Evolutionary conservation across 1,139 yeast genomes (phyloP).

Genomic region (Pichia sp.): DNA sequence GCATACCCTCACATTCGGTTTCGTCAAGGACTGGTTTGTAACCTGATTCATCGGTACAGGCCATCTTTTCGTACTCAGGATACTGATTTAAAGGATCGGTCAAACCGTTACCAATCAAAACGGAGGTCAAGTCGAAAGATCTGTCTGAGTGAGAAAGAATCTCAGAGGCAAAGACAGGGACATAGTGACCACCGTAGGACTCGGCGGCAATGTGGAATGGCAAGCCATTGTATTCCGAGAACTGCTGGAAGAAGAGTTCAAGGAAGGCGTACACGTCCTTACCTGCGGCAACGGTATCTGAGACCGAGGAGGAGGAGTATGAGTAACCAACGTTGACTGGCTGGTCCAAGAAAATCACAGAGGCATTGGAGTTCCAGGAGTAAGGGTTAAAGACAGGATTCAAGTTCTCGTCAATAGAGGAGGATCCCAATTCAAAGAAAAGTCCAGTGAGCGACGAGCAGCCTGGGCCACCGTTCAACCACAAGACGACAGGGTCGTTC

Average conservation of each 20-base stretch:
- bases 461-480: conserved; percentile 79
- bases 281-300: conserved; percentile 85
- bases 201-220: conserved; percentile 97
- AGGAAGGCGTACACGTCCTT: conserved; percentile 90
- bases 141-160: conserved; percentile 76
- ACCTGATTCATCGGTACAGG: conserved; percentile 77
- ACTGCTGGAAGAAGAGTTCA: conserved; percentile 83
- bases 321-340: conserved; percentile 80
- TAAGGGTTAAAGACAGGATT: conserved; percentile 56
- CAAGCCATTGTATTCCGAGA: conserved; percentile 71
- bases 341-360: conserved; percentile 67
- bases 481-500: conserved; percentile 59
- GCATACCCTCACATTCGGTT: conserved; percentile 78
- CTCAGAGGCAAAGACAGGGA: conserved; percentile 88
- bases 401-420: conserved; percentile 45
- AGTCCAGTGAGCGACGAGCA: conserved; percentile 67
- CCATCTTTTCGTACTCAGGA: conserved; percentile 92
- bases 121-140: conserved; percentile 78
- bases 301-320: conserved; percentile 57
- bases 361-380: conserved; percentile 69
- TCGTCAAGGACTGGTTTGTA: conserved; percentile 74
- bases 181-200: conserved; percentile 98
- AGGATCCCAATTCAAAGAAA: conserved; percentile 65
- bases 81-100: conserved; percentile 91
- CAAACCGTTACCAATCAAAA: conserved; percentile 92